Percentiles rank a stretch among this genome's conserved stretches.
These are phyloP conservation scores for Lenwebbia sp. DNA, from an alignment of 345 rosid species.

Conservation along the genomic window DNA sequence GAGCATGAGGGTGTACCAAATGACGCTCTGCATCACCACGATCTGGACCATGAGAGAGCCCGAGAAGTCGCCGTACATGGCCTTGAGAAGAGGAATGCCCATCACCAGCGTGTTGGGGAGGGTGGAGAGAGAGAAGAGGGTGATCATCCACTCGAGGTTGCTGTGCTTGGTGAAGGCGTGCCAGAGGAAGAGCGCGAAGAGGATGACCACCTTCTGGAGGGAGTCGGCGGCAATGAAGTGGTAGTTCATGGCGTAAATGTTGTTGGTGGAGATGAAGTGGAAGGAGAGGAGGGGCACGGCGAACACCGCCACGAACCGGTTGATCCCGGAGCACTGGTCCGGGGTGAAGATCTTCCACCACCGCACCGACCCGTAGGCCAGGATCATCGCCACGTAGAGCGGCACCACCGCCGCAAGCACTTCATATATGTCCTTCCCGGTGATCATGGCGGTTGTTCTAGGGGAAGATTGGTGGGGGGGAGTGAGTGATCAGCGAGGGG, in stretches of 20 bases:
- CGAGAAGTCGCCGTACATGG: constrained; percentile 81
- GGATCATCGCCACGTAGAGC: constrained; percentile 70
- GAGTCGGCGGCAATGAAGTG: constrained; percentile 80
- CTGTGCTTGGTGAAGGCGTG: constrained; percentile 44
- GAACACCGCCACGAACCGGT: constrained; percentile 79
- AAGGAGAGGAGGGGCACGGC: constrained; percentile 82
- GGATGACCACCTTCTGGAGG: constrained; percentile 65
- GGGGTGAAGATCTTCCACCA: constrained; percentile 94
- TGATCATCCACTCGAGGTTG: constrained; percentile 72
- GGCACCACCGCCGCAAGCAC: constrained; percentile 81
- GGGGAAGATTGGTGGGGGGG: background rate
- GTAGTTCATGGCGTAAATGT: constrained; percentile 72
- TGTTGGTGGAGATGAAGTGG: constrained; percentile 70
- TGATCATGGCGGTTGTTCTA: constrained; percentile 31
- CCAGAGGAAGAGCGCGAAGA: constrained; percentile 61
- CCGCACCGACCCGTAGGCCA: constrained; percentile 80
- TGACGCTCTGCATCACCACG: constrained; percentile 70
- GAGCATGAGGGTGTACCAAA: constrained; percentile 82
- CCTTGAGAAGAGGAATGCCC: constrained; percentile 77
- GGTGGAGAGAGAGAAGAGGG: constrained; percentile 67
- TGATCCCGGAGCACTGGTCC: constrained; percentile 80
- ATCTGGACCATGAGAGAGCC: constrained; percentile 72
- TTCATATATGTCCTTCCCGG: constrained; percentile 65
- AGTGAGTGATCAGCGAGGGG: background rate
- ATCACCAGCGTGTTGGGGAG: constrained; percentile 79